phyloP scores from a whole-genome alignment of 257 asterid genomes.

The Fraxinus excelsior region DNA sequence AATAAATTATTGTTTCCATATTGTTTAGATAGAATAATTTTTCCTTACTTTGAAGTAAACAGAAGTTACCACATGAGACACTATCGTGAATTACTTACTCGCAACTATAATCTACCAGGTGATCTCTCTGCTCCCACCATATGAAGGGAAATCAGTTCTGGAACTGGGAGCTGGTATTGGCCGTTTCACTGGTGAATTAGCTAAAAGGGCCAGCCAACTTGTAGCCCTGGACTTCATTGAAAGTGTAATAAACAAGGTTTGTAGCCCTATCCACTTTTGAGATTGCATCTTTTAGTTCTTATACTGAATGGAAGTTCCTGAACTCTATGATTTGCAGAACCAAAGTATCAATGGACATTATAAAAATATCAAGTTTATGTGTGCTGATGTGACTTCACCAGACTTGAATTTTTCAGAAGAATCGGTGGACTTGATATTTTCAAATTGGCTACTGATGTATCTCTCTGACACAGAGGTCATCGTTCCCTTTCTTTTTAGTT shows the following conservation, averaged over 20 bases:
- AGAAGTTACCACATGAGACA: neutral
- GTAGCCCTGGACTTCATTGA: slow-evolving; percentile 90
- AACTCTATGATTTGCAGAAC: slow-evolving; percentile 57
- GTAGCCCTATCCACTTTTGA: slow-evolving; percentile 11
- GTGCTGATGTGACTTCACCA: slow-evolving; percentile 92
- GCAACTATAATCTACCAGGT: slow-evolving; percentile 44
- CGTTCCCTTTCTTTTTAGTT: slow-evolving; percentile 10
- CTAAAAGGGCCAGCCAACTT: slow-evolving; percentile 64
- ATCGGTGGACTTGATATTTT: slow-evolving; percentile 78
- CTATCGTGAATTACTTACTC: neutral
- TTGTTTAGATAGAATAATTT: neutral
- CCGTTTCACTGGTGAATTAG: slow-evolving; percentile 93
- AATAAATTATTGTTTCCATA: too few species aligned
- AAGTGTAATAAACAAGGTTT: slow-evolving; percentile 74
- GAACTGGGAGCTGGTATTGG: slow-evolving; percentile 99
- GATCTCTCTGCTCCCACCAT: slow-evolving; percentile 78
- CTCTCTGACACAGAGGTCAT: slow-evolving; percentile 92
- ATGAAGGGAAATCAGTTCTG: slow-evolving; percentile 76
- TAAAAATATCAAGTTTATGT: slow-evolving; percentile 71
- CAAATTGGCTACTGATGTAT: slow-evolving; percentile 96
- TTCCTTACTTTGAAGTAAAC: neutral
- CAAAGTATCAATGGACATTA: slow-evolving; percentile 62
- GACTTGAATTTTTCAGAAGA: slow-evolving; percentile 68
- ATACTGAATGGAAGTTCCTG: slow-evolving; percentile 1
- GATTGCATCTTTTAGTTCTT: slow-evolving; percentile 18